Evolutionary conservation across 306 rosid genomes (phyloP).

Genomic region (Fragaria vesca): DNA sequence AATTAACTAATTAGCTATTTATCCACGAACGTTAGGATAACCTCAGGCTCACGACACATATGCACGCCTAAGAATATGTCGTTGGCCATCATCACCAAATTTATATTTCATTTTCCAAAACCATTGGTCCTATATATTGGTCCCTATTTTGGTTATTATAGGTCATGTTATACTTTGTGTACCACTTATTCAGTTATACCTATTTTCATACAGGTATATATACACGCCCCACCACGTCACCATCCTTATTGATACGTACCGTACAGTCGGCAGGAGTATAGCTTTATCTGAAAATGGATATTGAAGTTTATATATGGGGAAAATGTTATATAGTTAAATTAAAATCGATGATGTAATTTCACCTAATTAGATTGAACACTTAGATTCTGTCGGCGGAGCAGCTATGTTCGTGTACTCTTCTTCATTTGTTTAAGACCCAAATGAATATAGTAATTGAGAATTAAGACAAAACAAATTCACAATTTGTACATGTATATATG

Average conservation of each 20-base stretch:
- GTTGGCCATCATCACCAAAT: slow-evolving; percentile 28
- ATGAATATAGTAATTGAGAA: neutral
- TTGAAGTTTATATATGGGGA: neutral
- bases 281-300: slow-evolving; percentile 29
- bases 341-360: slow-evolving; percentile 1
- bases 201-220: slow-evolving; percentile 3
- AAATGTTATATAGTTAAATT: neutral
- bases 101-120: neutral
- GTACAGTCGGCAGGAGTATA: slow-evolving; percentile 17
- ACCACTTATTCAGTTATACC: neutral
- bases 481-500: neutral
- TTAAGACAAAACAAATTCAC: neutral
- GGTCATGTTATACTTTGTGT: neutral
- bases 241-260: slow-evolving; percentile 20
- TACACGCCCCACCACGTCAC: slow-evolving; percentile 16
- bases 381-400: neutral
- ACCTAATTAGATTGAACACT: neutral
- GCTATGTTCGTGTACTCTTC: neutral
- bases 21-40: slow-evolving; percentile 43
- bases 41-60: slow-evolving; percentile 48
- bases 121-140: neutral
- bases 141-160: neutral
- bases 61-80: slow-evolving; percentile 32
- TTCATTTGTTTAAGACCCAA: neutral
- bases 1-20: slow-evolving; percentile 1